phyloP scores from a whole-genome alignment of 75 land plant genomes.

The Selaginella tamariscina region DNA sequence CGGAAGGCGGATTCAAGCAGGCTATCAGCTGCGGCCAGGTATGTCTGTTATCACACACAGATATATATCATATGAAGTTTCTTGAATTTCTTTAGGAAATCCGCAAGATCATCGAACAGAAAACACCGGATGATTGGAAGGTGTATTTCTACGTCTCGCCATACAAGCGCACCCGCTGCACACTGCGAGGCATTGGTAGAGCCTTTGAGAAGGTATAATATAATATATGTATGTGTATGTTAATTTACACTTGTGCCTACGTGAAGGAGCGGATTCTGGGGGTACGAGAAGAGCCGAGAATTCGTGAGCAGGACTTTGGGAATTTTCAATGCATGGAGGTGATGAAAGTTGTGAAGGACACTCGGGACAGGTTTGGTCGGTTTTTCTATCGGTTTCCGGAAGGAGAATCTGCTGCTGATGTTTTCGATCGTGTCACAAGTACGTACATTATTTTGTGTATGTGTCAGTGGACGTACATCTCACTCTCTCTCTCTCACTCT shows the following conservation, averaged over 20 bases:
- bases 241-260: too few species aligned
- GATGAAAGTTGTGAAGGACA: slow-evolving; percentile 58
- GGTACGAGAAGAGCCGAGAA: slow-evolving; percentile 71
- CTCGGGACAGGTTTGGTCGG: slow-evolving; percentile 50
- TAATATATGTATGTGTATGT: too few species aligned
- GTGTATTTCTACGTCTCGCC: too few species aligned
- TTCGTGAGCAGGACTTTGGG: slow-evolving; percentile 91
- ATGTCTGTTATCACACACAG: too few species aligned
- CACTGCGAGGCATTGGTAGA: slow-evolving; percentile 56
- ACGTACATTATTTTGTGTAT: slow-evolving; percentile 23
- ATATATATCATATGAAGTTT: too few species aligned
- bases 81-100: too few species aligned
- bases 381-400: slow-evolving; percentile 92
- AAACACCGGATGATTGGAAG: slow-evolving; percentile 36
- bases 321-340: slow-evolving; percentile 77
- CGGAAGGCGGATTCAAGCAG: slow-evolving; percentile 38
- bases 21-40: slow-evolving; percentile 41
- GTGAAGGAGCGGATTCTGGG: slow-evolving; percentile 50
- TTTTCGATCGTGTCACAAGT: slow-evolving; percentile 87
- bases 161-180: slow-evolving; percentile 58
- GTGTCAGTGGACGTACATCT: too few species aligned
- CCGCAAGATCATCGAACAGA: slow-evolving; percentile 23
- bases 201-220: slow-evolving; percentile 45
- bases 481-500: too few species aligned
- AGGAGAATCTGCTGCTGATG: slow-evolving; percentile 94